Evolutionary conservation across 306 rosid species (phyloP), one percentile per base, ranked within the genome.

Genomic region (Lathyrus oleraceus): DNA sequence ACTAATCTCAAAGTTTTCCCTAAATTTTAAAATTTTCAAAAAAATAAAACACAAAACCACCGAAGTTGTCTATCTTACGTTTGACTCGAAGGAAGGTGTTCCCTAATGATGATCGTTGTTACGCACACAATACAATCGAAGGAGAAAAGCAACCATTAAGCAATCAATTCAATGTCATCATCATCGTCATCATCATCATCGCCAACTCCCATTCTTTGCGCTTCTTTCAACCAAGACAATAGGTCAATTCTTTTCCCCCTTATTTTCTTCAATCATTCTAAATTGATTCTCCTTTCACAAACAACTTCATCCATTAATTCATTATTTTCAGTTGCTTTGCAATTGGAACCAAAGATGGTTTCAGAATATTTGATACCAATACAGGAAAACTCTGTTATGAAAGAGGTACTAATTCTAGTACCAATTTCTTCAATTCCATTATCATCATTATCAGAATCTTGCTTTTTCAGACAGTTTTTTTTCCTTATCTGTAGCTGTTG

Each of bases 151-250:
- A 47, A 15, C 8, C 53, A 12, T 43, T 43, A 5, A 43, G 39
- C 39, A 43, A 12, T 13, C 15, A 43, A 48, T 49, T 4, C 32
- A 61, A 74, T 74, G 44, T 4, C 53, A 2, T n/a, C 57, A 3
- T 43, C 48, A 3, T 17, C 28, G n/a, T 54, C 36, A 12, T 47
- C 38, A 5, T 61, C 53, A 2, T 52, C 43, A 4, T 27, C 59
- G 2, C 57, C 74, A 4, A 47, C 78, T 20, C 89, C 94, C 17
- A 67, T 93, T 52, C 88, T 87, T 0, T 93, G 91, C 81, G 94
- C 97, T 67, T 93, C 98, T 69, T 93, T 93, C 84, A 93, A 93
- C 71, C 98, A 93, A 76, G 98, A 93, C 72, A 38, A 84, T 45
- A 93, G 96, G 98, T 89, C 12, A 7, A 5, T 6, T 11, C 6